phyloP scores from a whole-genome alignment of 352 stramenopile genomes.

The Globisporangium iwayamae region DNA sequence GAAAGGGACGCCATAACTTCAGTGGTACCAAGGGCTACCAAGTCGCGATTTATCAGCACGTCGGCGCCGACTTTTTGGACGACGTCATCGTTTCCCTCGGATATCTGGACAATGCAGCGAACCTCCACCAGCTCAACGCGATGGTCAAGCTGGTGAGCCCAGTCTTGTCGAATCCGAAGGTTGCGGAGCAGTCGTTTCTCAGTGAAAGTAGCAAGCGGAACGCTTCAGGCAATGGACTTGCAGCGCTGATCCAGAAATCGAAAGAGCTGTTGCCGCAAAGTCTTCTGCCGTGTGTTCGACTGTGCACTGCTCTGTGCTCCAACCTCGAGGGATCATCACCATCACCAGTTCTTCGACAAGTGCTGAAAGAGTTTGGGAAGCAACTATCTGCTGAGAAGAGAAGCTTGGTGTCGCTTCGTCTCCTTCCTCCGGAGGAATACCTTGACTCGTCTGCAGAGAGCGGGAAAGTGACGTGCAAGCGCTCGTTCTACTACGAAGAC shows the following conservation, averaged over 20 bases:
- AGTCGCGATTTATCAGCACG: slow-evolving; percentile 40
- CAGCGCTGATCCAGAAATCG: slow-evolving; percentile 30
- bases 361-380: slow-evolving; percentile 49
- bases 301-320: slow-evolving; percentile 49
- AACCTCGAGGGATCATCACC: slow-evolving; percentile 26
- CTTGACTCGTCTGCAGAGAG: slow-evolving; percentile 23
- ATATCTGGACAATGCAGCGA: slow-evolving; percentile 48
- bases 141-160: slow-evolving; percentile 66
- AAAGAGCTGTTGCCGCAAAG: slow-evolving; percentile 32
- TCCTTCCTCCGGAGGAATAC: slow-evolving; percentile 47
- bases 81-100: slow-evolving; percentile 48
- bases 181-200: slow-evolving; percentile 34
- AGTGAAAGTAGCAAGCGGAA: background rate
- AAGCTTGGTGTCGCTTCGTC: slow-evolving; percentile 2
- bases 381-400: slow-evolving; percentile 15
- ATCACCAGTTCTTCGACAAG: slow-evolving; percentile 33
- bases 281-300: slow-evolving; percentile 39
- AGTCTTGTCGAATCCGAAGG: slow-evolving; percentile 33
- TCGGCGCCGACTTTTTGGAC: slow-evolving; percentile 55
- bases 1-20: background rate
- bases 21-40: slow-evolving; percentile 11
- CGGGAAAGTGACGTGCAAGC: slow-evolving; percentile 32
- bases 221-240: slow-evolving; percentile 11
- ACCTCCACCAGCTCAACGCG: slow-evolving; percentile 41
- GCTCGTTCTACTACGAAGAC: slow-evolving; percentile 54